Conservation (phyloP, 2,329 filamentous ascomycete genomes). For the Fusarium phyllophilum region DNA sequence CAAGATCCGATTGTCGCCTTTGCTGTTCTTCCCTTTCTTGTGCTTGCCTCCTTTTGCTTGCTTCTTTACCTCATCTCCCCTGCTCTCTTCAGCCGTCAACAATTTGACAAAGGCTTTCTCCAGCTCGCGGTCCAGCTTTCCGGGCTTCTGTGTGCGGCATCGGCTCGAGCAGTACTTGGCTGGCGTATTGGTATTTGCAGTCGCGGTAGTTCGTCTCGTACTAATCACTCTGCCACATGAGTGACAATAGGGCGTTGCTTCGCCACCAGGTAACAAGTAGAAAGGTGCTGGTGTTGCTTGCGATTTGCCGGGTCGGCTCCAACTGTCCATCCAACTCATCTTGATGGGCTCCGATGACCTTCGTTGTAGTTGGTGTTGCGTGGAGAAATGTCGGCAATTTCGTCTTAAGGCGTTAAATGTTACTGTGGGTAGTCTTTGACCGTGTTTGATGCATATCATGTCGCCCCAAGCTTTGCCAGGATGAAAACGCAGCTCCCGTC, state of each 20-base stretch:
- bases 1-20: conserved; percentile 41
- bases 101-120: conserved; percentile 59
- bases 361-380: neutral
- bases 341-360: neutral
- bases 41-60: conserved; percentile 47
- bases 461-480: neutral
- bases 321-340: conserved; percentile 57
- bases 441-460: neutral
- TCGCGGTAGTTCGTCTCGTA: conserved; percentile 45
- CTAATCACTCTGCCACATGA: conserved; percentile 67
- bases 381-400: neutral
- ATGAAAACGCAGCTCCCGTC: neutral
- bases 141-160: conserved; percentile 63
- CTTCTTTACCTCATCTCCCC: conserved; percentile 38
- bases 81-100: conserved; percentile 31
- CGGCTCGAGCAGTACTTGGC: conserved; percentile 67
- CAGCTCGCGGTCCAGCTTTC: conserved; percentile 61
- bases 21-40: conserved; percentile 53
- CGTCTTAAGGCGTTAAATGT: accelerated
- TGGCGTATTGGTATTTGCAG: conserved; percentile 35
- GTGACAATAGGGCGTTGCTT: conserved; percentile 64
- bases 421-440: accelerated
- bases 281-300: conserved; percentile 61
- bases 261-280: conserved; percentile 60
- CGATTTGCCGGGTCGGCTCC: conserved; percentile 53